Base-by-base conservation (phyloP, 176 grass and related monocot genomes). In the Zoysia japonica region DNA sequence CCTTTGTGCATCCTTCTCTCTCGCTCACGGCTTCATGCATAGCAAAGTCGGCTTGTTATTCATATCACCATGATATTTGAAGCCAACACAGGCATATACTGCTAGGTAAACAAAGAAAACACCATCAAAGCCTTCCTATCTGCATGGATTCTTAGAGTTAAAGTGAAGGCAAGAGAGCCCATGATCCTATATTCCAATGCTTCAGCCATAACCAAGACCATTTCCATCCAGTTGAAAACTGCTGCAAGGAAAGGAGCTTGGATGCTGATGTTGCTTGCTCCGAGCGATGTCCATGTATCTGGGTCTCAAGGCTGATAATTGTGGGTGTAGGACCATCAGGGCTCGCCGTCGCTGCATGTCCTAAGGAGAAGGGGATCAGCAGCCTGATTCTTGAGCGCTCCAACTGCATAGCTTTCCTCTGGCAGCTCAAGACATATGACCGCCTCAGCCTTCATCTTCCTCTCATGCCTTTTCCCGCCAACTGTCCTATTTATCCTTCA, bases 251-350 rank as follows among this genome's bases (percentile, higher is more conserved):
- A 74, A 70, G 37, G 71, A 61, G 74, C 0, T 20, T 37, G 67
- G 63, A 60, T 74, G 47, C 85, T 63, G 17, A 52, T 19, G 15
- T 73, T 47, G 57, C 78, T 84, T 46, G 56, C 12, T 65, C 80
- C 2, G 70, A 82, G 85, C 68, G 81, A 61, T 78, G 75, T 60
- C 28, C 81, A 61, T 81, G 75, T 47, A 60, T 89, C 68, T 55
- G 38, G 67, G 85, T 98, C 42, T 79, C 68, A 12, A 90, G 92
- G 47, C 84, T 92, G 28, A 83, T 99, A 39, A 86, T 99, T 55
- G 96, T 99, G 11, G 96, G 96, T 52, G 96, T 92, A 11, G 96
- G 96, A 47, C 96, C 96, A 72, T 99, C 96, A 52, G 96, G 96
- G 7, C 92, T 99, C 16, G 96, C 96, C 20, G 96, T 89, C 8